Base-by-base conservation (phyloP, 2,329 filamentous ascomycete species). In the Fusarium armeniacum region DNA sequence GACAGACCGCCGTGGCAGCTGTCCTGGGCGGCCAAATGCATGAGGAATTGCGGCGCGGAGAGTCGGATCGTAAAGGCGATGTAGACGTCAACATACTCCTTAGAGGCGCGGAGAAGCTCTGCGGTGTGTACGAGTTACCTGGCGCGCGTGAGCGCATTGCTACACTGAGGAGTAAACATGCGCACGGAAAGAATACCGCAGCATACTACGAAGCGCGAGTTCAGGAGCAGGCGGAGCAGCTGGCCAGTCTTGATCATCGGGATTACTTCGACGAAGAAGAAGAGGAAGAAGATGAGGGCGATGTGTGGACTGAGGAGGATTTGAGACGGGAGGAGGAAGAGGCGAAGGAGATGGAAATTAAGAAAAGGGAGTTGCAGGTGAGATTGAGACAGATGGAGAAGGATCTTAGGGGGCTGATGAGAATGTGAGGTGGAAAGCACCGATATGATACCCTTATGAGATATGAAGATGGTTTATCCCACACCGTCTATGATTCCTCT, bases 11-110 rank as follows among this genome's bases (percentile, higher is more conserved):
- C 12, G 94, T 98, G 3, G 93, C 94, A 4, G 93, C 94, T 10
- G 94, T 98, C 0, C 82, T 98, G 11, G 96, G 96, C 7, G 91
- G 90, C 1, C 92, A 97, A 71, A 88, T 98, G 78, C 93, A 97
- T 78, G 90, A 93, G 46, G 88, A 92, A 77, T 93, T 98, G 82
- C 68, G 88, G 80, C 67, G 85, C 77, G 86, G 85, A 49, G 87
- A 86, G 46, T 82, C 81, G 43, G 78, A 80, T 61, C 76, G 77
- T 55, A 77, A 86, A 67, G 91, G 90, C 12, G 93, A 97, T 26
- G 86, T 98, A 4, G 93, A 98, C 78, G 90, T 98, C 5, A 93
- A 97, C 75, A 86, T 97, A 2, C 82, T 99, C 32, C 85, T 99
- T 24, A 86, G 88, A 55, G 94, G 95, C 1, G 95, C 94, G 1